Conservation (phyloP, 73 alveolate species). For the Uronychia setigera region DNA sequence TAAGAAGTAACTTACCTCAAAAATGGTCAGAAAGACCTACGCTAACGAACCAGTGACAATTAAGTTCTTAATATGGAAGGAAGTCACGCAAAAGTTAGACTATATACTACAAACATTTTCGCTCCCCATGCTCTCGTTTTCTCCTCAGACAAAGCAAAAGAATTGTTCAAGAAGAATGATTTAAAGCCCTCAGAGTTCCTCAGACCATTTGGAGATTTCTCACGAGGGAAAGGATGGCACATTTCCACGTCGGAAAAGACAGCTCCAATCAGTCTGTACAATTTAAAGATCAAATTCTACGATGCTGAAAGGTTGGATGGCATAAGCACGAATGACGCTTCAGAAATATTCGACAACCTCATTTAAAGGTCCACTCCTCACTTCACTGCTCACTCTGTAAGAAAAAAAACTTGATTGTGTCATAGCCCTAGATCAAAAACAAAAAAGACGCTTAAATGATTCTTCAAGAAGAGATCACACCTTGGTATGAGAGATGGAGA, state of each 20-base stretch:
- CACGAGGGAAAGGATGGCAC: not conserved
- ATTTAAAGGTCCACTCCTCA: not conserved
- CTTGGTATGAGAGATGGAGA: constrained; percentile 62
- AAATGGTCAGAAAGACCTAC: constrained; percentile 47
- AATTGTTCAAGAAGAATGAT: constrained; percentile 19
- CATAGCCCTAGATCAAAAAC: not conserved
- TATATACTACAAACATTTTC: not conserved
- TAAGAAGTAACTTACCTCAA: constrained; percentile 34
- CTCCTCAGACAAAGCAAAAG: constrained; percentile 33
- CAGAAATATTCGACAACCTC: not conserved
- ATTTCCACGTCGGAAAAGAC: constrained; percentile 39
- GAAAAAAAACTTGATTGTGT: not conserved
- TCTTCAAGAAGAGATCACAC: constrained; percentile 28
- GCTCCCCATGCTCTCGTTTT: constrained; percentile 48
- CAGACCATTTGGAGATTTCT: constrained; percentile 52
- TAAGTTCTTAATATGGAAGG: constrained; percentile 27
- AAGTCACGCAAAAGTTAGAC: not conserved
- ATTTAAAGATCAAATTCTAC: constrained; percentile 21
- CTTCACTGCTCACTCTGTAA: not conserved
- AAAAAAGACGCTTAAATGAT: not conserved
- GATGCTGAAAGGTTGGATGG: constrained; percentile 41
- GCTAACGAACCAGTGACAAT: constrained; percentile 42
- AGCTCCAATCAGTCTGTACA: constrained; percentile 20
- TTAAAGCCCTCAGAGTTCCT: constrained; percentile 52
- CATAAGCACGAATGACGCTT: not conserved